A percentile compares a stretch with the other conserved stretches of the same genome.
These are phyloP conservation scores for Puccinia horiana DNA, from an alignment of 1,284 basidiomycete species.

Conservation along the genomic window DNA sequence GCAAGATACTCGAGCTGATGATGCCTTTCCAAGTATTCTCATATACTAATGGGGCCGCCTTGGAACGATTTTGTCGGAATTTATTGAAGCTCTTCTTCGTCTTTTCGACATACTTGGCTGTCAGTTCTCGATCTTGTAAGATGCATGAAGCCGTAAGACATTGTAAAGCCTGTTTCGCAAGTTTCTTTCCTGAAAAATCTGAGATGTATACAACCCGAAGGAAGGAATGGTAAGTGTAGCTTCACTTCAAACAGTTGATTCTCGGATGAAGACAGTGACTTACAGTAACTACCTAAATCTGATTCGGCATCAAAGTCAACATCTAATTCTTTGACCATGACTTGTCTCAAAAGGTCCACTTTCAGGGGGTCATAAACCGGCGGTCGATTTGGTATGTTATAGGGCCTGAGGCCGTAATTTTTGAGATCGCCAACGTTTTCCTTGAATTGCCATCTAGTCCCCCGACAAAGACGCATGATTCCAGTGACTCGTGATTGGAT, in stretches of 20 bases:
- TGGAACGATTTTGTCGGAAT: conserved; percentile 31
- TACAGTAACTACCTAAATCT: conserved; percentile 45
- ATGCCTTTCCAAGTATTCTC: conserved; percentile 50
- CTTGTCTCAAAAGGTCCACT: conserved; percentile 17
- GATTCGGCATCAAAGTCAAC: conserved; percentile 42
- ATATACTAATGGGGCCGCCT: conserved; percentile 42
- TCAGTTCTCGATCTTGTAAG: conserved; percentile 20
- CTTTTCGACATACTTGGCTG: neutral
- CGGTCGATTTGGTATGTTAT: neutral
- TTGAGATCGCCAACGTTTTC: conserved; percentile 18
- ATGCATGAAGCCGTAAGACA: conserved; percentile 47
- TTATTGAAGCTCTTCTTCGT: conserved; percentile 36
- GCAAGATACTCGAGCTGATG: conserved; percentile 45
- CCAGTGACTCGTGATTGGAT: conserved; percentile 46
- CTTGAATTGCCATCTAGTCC: conserved; percentile 21
- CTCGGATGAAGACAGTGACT: neutral
- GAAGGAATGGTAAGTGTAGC: neutral
- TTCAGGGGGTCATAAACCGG: conserved; percentile 2
- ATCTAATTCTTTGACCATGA: conserved; percentile 39
- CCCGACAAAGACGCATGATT: conserved; percentile 26
- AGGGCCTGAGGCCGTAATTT: conserved; percentile 22
- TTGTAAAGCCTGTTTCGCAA: conserved; percentile 49
- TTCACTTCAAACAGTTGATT: neutral
- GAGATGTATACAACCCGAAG: too few relatives aligned
- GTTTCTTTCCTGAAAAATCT: conserved; percentile 51